Evolutionary conservation across 2,329 filamentous ascomycete genomes (phyloP).

Genomic region (Chrysoporthe puriensis): DNA sequence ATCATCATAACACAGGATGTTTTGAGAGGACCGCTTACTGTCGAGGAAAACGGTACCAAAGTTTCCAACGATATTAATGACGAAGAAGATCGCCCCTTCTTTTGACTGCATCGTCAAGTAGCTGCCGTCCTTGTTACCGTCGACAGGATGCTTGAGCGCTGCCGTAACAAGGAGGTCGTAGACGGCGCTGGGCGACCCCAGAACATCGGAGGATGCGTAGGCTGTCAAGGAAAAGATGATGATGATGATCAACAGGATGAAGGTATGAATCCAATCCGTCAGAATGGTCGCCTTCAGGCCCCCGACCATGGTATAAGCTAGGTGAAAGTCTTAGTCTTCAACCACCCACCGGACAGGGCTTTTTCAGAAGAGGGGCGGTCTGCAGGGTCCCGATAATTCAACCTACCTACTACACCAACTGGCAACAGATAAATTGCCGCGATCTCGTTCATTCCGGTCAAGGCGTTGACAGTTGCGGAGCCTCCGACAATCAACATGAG

Average conservation of each 20-base stretch:
- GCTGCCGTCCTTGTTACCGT: conserved; percentile 78
- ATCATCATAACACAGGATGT: background rate
- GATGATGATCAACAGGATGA: conserved; percentile 83
- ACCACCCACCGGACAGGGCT: background rate
- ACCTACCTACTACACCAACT: conserved; percentile 66
- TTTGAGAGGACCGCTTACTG: conserved; percentile 6
- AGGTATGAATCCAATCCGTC: conserved; percentile 85
- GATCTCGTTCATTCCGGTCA: conserved; percentile 76
- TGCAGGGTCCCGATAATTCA: background rate
- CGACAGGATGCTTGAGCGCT: conserved; percentile 70
- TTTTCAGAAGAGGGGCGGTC: background rate
- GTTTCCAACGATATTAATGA: conserved; percentile 85
- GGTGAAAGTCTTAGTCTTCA: background rate
- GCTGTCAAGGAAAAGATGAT: conserved; percentile 82
- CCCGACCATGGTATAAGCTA: conserved; percentile 73
- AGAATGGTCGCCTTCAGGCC: conserved; percentile 88
- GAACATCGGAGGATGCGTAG: conserved; percentile 71
- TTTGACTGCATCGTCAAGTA: conserved; percentile 85
- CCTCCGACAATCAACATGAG: conserved; percentile 89
- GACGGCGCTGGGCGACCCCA: conserved; percentile 76
- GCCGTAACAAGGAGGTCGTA: conserved; percentile 78
- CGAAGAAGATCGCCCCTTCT: conserved; percentile 85
- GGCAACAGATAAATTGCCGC: conserved; percentile 86
- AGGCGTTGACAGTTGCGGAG: conserved; percentile 68
- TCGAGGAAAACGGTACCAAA: conserved; percentile 82